Evolutionary conservation across 495 filamentous ascomycete species (phyloP).

Genomic region (Glonium stellatum): DNA sequence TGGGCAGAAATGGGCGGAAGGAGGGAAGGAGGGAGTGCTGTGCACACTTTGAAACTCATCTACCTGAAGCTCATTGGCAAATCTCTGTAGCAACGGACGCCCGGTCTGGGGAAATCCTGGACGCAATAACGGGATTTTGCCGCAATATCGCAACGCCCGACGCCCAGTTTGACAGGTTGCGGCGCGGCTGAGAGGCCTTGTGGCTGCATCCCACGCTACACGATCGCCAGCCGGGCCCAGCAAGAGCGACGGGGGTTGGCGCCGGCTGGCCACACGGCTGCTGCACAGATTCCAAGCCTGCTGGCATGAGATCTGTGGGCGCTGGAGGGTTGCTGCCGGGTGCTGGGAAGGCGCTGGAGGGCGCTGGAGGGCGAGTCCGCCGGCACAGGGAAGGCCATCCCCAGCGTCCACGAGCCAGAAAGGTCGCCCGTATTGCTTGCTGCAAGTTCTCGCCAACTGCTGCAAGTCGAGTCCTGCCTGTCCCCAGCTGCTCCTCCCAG

Average conservation of each 20-base stretch:
- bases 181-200: slow-evolving; percentile 3
- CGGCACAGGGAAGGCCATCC: background rate
- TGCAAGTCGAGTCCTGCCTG: too few species aligned
- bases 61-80: slow-evolving; percentile 24
- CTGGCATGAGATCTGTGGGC: background rate
- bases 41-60: slow-evolving; percentile 26
- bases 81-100: slow-evolving; percentile 12
- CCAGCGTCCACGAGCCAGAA: background rate
- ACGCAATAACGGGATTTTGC: slow-evolving; percentile 24
- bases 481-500: too few species aligned
- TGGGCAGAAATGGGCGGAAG: background rate
- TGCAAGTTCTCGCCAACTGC: too few species aligned
- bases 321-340: too few species aligned
- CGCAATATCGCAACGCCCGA: slow-evolving; percentile 7
- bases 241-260: background rate
- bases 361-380: background rate
- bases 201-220: slow-evolving; percentile 11
- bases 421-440: background rate
- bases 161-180: background rate
- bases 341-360: too few species aligned
- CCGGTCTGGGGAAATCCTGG: slow-evolving; percentile 20
- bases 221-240: background rate
- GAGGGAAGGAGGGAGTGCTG: background rate
- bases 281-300: background rate
- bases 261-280: background rate